Conservation (phyloP, 345 rosid genomes). For the Cardamine chenopodiifolia region DNA sequence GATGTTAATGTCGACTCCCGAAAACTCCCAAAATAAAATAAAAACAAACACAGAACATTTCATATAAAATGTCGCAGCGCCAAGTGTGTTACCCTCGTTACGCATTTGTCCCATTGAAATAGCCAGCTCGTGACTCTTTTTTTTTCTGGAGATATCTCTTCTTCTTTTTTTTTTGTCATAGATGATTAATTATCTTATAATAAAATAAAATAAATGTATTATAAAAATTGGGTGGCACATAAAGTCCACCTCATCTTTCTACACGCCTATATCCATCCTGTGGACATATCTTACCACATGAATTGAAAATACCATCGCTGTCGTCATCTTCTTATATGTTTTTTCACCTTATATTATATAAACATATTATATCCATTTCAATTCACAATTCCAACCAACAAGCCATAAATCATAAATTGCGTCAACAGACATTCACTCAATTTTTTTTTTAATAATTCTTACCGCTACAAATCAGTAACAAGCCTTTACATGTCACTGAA, state of each 20-base stretch:
- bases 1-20: slow-evolving; percentile 35
- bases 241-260: slow-evolving; percentile 46
- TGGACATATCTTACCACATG: slow-evolving; percentile 42
- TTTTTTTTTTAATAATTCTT: slow-evolving; percentile 18
- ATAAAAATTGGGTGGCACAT: slow-evolving; percentile 40
- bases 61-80: slow-evolving; percentile 16
- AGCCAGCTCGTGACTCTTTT: slow-evolving; percentile 39
- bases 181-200: background rate
- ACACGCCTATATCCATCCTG: slow-evolving; percentile 38
- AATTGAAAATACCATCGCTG: slow-evolving; percentile 32
- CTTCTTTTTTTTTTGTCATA: background rate
- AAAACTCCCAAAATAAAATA: slow-evolving; percentile 36
- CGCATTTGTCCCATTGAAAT: slow-evolving; percentile 37
- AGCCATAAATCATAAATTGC: slow-evolving; percentile 27
- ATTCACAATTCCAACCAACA: slow-evolving; percentile 17
- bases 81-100: slow-evolving; percentile 36
- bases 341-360: background rate
- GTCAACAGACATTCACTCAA: slow-evolving; percentile 36
- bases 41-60: slow-evolving; percentile 28
- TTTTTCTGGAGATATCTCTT: background rate
- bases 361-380: slow-evolving; percentile 18
- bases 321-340: slow-evolving; percentile 30
- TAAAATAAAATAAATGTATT: background rate
- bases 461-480: slow-evolving; percentile 40
- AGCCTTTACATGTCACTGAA: slow-evolving; percentile 39